Evolutionary conservation across 176 grass and related monocot species (phyloP), one percentile per base, ranked within the genome.

Genomic region (Oryza rufipogon): DNA sequence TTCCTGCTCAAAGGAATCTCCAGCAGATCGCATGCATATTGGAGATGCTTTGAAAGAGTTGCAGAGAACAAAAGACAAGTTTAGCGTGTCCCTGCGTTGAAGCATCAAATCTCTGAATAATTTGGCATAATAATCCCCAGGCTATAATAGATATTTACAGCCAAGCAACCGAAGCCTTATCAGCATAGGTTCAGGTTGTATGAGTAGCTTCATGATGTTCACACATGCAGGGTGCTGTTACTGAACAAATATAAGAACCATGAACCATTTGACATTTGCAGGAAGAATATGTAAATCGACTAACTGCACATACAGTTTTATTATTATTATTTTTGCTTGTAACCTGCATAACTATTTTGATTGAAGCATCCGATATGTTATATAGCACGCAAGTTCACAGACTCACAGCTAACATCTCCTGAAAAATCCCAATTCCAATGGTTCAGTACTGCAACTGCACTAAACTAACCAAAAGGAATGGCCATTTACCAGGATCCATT

Each of bases 31-130:
- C 4, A 52, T 42, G 34, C 28, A 84, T 14, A 84, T 84, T 14
- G 13, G 45, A 84, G 72, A 84, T 54, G 82, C 73, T 56, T 19
- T 84, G 45, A 84, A 74, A 56, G 82, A 84, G 17, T 76, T 84
- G 46, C 32, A 54, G 46, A 19, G 17, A 52, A 68, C 48, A n/a
- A 84, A 73, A 66, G 82, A 83, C 17, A 83, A 76, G 13, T 51
- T 84, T 7, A 20, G 14, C 6, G 0, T 56, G 52, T 56, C 52
- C 49, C 49, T 54, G 49, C 1, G 1, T 56, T 56, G 52, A 56
- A 56, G 52, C 52, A 56, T 56, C 52, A 56, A 56, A 56, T 7
- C 52, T 19, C 12, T 19, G 6, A 56, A 56, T 16, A 1, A 56
- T 19, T 56, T 56, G 1, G 51, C 51, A 56, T 19, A 56, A 56